Conservation (phyloP, 768 basidiomycete genomes). For the Auriscalpium vulgare region DNA sequence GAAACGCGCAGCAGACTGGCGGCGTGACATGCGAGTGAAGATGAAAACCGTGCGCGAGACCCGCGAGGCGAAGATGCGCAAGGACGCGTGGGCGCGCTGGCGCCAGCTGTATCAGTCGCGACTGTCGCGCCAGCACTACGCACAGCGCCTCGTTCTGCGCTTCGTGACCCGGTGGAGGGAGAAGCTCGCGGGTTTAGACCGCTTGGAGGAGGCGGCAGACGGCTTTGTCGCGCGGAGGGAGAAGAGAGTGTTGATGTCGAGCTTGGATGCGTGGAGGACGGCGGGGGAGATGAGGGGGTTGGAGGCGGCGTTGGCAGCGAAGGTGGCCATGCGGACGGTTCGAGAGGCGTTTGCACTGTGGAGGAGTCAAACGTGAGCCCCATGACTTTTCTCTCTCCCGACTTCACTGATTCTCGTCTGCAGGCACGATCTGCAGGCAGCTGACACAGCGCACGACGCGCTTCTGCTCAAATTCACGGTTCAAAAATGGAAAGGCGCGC, state of each 20-base stretch:
- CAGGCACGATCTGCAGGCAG: slow-evolving; percentile 38
- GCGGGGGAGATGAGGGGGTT: slow-evolving; percentile 34
- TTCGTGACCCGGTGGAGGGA: slow-evolving; percentile 49
- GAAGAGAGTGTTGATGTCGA: slow-evolving; percentile 29
- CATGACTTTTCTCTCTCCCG: neutral
- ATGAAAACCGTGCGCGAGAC: slow-evolving; percentile 57
- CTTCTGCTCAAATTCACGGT: slow-evolving; percentile 39
- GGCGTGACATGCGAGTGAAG: slow-evolving; percentile 60
- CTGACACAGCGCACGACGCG: slow-evolving; percentile 35
- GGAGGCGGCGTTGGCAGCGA: slow-evolving; percentile 37
- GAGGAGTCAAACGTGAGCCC: slow-evolving; percentile 48
- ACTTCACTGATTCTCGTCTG: slow-evolving; percentile 1
- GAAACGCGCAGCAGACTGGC: slow-evolving; percentile 52
- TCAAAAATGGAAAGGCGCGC: slow-evolving; percentile 47
- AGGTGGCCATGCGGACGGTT: slow-evolving; percentile 41
- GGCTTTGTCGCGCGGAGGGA: slow-evolving; percentile 25
- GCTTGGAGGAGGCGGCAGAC: slow-evolving; percentile 43
- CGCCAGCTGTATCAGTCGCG: slow-evolving; percentile 45
- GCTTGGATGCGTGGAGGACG: slow-evolving; percentile 54
- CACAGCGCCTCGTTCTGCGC: slow-evolving; percentile 33
- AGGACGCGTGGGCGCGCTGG: slow-evolving; percentile 63
- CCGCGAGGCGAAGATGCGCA: slow-evolving; percentile 43
- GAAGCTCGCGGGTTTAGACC: slow-evolving; percentile 31
- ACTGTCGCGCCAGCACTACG: slow-evolving; percentile 44
- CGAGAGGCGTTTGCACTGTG: slow-evolving; percentile 43